phyloP scores from a whole-genome alignment of 2,329 filamentous ascomycete species.

The Fusarium multiceps region DNA sequence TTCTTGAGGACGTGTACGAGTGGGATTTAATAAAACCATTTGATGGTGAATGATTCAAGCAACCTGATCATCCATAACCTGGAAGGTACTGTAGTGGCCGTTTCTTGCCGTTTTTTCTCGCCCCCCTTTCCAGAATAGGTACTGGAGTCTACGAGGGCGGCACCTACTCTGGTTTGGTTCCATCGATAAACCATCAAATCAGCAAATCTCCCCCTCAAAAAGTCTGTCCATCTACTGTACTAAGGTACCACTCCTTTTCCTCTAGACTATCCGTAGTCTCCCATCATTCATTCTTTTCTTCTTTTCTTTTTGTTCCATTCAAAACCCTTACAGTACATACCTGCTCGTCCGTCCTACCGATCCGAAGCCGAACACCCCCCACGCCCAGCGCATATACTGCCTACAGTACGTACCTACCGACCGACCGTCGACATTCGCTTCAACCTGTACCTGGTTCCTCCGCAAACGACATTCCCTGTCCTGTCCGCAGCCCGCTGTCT shows the following conservation, averaged over 20 bases:
- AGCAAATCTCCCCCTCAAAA: conserved; percentile 34
- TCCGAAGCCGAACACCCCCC: background rate
- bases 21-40: background rate
- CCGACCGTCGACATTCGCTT: conserved; percentile 20
- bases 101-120: conserved; percentile 29
- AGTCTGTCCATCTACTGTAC: conserved; percentile 1
- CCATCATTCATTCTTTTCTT: conserved; percentile 14
- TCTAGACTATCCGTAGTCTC: conserved; percentile 16
- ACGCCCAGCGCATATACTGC: conserved; percentile 21
- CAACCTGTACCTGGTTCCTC: conserved; percentile 25
- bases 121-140: conserved; percentile 36
- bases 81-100: conserved; percentile 7
- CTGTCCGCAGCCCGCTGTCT: conserved; percentile 7
- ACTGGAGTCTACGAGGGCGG: conserved; percentile 15
- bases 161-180: conserved; percentile 21
- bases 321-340: conserved; percentile 4
- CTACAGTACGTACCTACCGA: conserved; percentile 12
- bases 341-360: background rate
- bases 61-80: conserved; percentile 1
- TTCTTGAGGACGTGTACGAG: background rate
- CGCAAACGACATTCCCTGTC: conserved; percentile 33
- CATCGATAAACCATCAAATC: conserved; percentile 27
- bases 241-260: conserved; percentile 12
- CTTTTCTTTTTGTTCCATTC: conserved; percentile 10
- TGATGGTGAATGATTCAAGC: conserved; percentile 29